Conservation (phyloP, 306 rosid species). For the Prosopis cineraria region DNA sequence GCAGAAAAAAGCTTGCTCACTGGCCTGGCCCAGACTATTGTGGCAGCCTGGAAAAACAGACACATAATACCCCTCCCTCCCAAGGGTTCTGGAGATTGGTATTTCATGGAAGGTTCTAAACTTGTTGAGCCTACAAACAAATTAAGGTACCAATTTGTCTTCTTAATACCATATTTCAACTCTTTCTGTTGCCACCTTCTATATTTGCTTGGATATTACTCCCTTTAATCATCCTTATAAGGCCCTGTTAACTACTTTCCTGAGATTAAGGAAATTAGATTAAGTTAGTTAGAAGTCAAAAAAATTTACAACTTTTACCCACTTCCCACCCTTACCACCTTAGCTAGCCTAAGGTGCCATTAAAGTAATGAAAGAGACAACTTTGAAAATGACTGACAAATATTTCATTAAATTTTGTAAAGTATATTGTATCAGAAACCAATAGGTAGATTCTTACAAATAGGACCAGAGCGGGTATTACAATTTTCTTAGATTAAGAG, state of each 20-base stretch:
- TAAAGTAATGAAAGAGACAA: background rate
- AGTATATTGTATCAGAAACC: too few species aligned
- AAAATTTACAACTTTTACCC: too few species aligned
- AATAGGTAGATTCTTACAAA: background rate
- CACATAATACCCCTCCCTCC: slow-evolving; percentile 49
- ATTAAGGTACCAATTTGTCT: slow-evolving; percentile 50
- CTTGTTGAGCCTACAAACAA: slow-evolving; percentile 64
- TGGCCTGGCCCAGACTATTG: slow-evolving; percentile 54
- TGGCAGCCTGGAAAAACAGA: slow-evolving; percentile 71
- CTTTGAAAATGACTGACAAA: background rate
- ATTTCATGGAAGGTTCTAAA: slow-evolving; percentile 49
- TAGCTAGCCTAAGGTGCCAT: too few species aligned
- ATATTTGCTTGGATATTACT: background rate
- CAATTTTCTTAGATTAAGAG: background rate
- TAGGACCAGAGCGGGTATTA: background rate
- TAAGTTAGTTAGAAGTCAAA: too few species aligned
- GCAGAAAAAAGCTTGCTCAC: slow-evolving; percentile 58
- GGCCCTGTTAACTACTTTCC: background rate
- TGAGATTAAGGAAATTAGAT: too few species aligned
- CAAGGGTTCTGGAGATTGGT: slow-evolving; percentile 50
- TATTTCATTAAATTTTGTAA: background rate
- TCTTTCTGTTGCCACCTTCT: background rate
- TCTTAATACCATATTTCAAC: background rate
- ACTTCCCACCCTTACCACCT: too few species aligned
- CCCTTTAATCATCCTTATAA: background rate